Evolutionary conservation across 805 yeast genomes (phyloP), one percentile per base, ranked within the genome.

Genomic region (Cyberlindnera maritima): DNA sequence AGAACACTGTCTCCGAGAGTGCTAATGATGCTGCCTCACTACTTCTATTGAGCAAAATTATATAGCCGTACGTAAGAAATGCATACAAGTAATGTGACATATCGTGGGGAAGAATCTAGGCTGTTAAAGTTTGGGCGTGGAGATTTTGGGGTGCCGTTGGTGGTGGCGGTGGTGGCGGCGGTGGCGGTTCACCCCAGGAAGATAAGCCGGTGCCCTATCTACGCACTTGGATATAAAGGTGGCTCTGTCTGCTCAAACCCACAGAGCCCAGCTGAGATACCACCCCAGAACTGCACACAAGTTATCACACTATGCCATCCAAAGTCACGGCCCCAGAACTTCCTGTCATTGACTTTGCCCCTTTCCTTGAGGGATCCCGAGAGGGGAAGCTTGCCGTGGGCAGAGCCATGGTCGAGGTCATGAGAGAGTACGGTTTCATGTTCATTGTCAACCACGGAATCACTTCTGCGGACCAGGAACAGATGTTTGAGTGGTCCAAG

Each of bases 281-380:
- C 25, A 21, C 25, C 4, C 18, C 11, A 15, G 5, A 17, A 34
- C 7, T n/a, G n/a, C n/a, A n/a, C n/a, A n/a, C n/a, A n/a, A n/a
- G n/a, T n/a, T n/a, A n/a, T n/a, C n/a, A n/a, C 12, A 14, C 11
- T 8, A 36, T 36, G 39, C 39, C 29, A 3, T 36, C 39, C 4
- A 36, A 36, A 36, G 39, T 19, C 3, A n/a, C 29, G 5, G 12
- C 17, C 13, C 6, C 39, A 14, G 39, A 21, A n/a, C 15, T 36
- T 14, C 68, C 67, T 12, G 44, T 63, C 2, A 50, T 64, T 19
- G 67, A 63, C 46, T 63, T 63, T 38, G 43, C 48, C 25, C 58
- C 58, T 5, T 64, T 63, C 39, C 47, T 58, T n/a, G 50, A 50
- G n/a, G 65, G 66, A 2, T 46, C 56, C 6, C 28, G 35, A 4